Conservation (phyloP, 768 basidiomycete genomes). For the Crucibulum laeve region DNA sequence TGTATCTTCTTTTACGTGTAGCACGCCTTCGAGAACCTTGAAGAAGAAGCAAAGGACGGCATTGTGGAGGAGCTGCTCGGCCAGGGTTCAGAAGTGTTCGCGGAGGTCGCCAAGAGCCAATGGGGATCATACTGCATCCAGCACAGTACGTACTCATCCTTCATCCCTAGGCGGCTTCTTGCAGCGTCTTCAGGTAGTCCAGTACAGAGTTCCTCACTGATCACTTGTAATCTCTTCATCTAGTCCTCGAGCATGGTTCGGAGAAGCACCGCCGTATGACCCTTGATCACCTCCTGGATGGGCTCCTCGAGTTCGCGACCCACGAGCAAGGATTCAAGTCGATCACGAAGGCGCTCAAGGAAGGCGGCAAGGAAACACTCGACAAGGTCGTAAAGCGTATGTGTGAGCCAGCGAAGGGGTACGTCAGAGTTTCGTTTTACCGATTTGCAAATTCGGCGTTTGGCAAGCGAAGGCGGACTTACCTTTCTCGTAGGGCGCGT, state of each 20-base stretch:
- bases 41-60: conserved; percentile 78
- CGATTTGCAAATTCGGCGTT: conserved; percentile 1
- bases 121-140: conserved; percentile 89
- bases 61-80: conserved; percentile 83
- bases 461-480: background rate
- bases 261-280: conserved; percentile 70
- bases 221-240: background rate
- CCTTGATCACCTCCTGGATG: conserved; percentile 70
- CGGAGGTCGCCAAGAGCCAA: conserved; percentile 79
- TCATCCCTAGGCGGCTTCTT: background rate
- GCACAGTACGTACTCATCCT: conserved; percentile 55
- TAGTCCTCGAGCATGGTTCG: conserved; percentile 85
- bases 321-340: conserved; percentile 88
- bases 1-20: conserved; percentile 17
- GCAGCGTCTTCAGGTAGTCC: background rate
- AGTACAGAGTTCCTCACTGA: background rate
- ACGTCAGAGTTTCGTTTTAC: conserved; percentile 8
- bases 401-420: conserved; percentile 87
- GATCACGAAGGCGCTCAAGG: conserved; percentile 82
- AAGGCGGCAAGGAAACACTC: conserved; percentile 73
- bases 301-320: conserved; percentile 75
- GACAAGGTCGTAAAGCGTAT: conserved; percentile 73
- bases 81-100: conserved; percentile 61
- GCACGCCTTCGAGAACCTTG: conserved; percentile 85
- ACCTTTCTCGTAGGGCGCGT: conserved; percentile 35